A percentile compares a stretch with the other conserved stretches of the same genome.
Conservation (phyloP, 2,329 filamentous ascomycete species). For the Aspergillus quadrilineatus region DNA sequence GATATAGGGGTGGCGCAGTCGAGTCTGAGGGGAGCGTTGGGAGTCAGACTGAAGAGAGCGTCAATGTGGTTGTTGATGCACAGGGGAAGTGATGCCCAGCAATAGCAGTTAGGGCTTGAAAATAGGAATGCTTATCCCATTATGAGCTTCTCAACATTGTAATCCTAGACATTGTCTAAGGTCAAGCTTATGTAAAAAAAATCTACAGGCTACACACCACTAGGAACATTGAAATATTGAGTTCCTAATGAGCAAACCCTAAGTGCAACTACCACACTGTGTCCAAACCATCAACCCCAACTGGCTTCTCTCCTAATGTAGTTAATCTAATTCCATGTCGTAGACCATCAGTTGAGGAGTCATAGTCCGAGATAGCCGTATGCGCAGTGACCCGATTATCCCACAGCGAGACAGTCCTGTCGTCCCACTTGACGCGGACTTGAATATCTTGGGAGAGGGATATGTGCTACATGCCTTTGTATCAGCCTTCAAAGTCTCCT, state of each 20-base stretch:
- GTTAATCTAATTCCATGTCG: slow-evolving; percentile 7
- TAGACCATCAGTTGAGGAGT: background rate
- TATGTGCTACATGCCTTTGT: background rate
- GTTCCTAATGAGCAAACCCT: too few relatives aligned
- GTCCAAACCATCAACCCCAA: slow-evolving; percentile 10
- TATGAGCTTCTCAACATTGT: too few relatives aligned
- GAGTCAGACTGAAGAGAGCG: background rate
- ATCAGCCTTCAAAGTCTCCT: too few relatives aligned
- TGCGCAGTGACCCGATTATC: slow-evolving; percentile 13
- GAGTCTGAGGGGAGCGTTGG: background rate
- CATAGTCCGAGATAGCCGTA: slow-evolving; percentile 8
- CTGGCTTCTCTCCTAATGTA: slow-evolving; percentile 3
- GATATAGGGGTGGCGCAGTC: background rate
- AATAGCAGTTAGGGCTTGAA: background rate
- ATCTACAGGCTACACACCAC: too few relatives aligned
- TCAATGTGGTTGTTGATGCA: background rate
- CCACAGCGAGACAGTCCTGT: slow-evolving; percentile 12
- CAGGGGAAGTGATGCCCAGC: background rate
- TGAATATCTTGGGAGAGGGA: slow-evolving; percentile 9
- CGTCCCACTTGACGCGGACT: slow-evolving; percentile 11
- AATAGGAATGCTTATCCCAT: too few relatives aligned
- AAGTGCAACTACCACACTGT: background rate
- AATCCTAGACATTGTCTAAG: too few relatives aligned
- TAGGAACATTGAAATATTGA: too few relatives aligned
- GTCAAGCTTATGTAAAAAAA: too few relatives aligned